phyloP scores from a whole-genome alignment of 2,329 filamentous ascomycete species.

The Colletotrichum trifolii region DNA sequence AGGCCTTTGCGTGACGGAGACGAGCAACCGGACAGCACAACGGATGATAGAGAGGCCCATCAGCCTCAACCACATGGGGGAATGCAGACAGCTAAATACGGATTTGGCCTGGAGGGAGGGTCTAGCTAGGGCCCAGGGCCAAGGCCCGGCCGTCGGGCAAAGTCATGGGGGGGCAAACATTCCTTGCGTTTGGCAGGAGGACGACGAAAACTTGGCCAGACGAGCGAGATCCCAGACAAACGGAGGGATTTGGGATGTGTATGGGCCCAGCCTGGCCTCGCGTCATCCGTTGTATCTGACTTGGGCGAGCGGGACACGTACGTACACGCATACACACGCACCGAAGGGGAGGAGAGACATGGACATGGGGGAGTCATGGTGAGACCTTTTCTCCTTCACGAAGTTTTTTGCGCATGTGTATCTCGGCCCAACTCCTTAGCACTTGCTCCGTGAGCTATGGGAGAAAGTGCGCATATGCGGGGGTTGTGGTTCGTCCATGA shows the following conservation, averaged over 20 bases:
- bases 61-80: constrained; percentile 32
- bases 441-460: constrained; percentile 12
- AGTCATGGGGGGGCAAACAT: constrained; percentile 23
- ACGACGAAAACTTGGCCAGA: constrained; percentile 4
- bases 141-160: constrained; percentile 19
- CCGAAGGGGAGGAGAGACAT: constrained; percentile 21
- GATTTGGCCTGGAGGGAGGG: neutral
- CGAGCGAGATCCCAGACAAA: constrained; percentile 5
- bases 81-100: constrained; percentile 37
- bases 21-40: constrained; percentile 14
- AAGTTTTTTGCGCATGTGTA: neutral
- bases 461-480: constrained; percentile 10
- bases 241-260: neutral
- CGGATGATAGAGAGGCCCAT: neutral
- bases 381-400: constrained; percentile 24
- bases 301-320: constrained; percentile 10
- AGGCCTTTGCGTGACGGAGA: constrained; percentile 6
- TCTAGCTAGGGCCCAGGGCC: neutral
- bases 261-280: neutral
- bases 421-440: constrained; percentile 31
- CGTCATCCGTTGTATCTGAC: constrained; percentile 24
- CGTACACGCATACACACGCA: constrained; percentile 26
- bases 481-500: neutral
- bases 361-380: constrained; percentile 22
- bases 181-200: constrained; percentile 11